Conservation (phyloP, 495 filamentous ascomycete genomes). For the Letharia columbiana region DNA sequence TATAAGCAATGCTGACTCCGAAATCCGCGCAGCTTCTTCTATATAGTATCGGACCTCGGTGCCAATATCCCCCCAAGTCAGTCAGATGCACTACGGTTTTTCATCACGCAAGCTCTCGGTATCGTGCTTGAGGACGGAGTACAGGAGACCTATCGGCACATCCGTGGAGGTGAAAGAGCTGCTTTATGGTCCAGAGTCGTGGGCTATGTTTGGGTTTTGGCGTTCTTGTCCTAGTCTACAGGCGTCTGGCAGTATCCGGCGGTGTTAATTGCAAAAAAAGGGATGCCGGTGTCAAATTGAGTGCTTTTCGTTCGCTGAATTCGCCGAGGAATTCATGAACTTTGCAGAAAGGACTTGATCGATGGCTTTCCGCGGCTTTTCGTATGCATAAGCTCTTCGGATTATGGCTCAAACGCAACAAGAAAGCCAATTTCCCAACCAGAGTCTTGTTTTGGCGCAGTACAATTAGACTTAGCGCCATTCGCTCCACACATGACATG, state of each 20-base stretch:
- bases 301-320: neutral
- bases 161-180: neutral
- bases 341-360: neutral
- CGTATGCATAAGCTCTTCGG: too few relatives aligned
- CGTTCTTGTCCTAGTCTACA: neutral
- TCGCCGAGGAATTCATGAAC: neutral
- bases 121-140: constrained; percentile 6
- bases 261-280: neutral
- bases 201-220: neutral
- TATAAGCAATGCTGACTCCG: neutral
- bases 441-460: too few relatives aligned
- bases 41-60: neutral
- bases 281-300: neutral
- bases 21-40: neutral
- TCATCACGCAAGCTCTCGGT: neutral
- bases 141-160: neutral
- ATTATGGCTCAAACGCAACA: too few relatives aligned
- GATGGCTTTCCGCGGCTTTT: too few relatives aligned
- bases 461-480: too few relatives aligned
- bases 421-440: too few relatives aligned
- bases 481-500: neutral
- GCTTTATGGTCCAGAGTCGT: neutral
- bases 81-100: neutral
- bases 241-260: neutral
- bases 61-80: neutral